phyloP scores from a whole-genome alignment of 371 early-diverging fungal species.

The Encephalitozoon cuniculi region DNA sequence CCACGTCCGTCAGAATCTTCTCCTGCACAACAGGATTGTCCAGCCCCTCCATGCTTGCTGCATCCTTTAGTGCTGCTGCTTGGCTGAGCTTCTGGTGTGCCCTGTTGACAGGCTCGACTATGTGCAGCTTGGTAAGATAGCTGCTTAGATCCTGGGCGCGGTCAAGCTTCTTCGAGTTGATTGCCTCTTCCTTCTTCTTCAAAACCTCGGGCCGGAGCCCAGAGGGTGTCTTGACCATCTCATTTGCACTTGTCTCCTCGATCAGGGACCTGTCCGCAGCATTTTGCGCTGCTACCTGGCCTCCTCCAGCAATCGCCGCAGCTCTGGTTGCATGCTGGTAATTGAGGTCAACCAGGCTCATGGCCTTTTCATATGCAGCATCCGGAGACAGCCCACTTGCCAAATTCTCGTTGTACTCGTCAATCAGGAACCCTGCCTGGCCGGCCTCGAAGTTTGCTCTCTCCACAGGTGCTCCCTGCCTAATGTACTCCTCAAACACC shows the following conservation, averaged over 20 bases:
- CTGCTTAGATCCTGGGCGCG: not conserved
- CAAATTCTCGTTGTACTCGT: conserved; percentile 9
- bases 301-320: conserved; percentile 6
- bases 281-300: conserved; percentile 7
- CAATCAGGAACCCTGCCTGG: not conserved
- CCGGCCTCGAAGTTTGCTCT: conserved; percentile 14
- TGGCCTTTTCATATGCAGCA: not conserved
- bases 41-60: not conserved
- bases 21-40: conserved; percentile 1
- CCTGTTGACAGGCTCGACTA: not conserved
- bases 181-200: not conserved
- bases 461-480: not conserved
- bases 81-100: not conserved
- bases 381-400: conserved; percentile 1
- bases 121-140: not conserved
- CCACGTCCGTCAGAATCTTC: not conserved
- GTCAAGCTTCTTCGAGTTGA: not conserved
- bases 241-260: not conserved
- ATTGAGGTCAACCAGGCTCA: not conserved
- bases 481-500: conserved; percentile 2
- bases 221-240: not conserved
- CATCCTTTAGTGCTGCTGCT: not conserved
- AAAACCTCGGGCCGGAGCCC: not conserved
- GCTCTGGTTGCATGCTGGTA: conserved; percentile 12
- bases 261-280: conserved; percentile 9